These are phyloP conservation scores for Fusarium denticulatum DNA, from an alignment of 2,329 filamentous ascomycete species.

Conservation along the genomic window DNA sequence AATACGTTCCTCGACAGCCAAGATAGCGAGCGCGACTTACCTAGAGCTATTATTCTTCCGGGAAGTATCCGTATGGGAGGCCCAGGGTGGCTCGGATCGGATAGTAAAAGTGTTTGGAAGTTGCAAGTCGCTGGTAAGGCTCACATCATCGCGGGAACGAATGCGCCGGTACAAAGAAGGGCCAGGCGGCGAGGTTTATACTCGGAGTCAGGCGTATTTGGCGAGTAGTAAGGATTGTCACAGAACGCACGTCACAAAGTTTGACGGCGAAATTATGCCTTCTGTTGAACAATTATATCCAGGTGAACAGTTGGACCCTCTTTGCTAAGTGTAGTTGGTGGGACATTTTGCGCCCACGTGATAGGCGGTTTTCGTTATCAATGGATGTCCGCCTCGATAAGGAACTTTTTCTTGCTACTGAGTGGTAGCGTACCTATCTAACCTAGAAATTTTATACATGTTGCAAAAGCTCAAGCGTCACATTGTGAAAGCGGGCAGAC, in stretches of 20 bases:
- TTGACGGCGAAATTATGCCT: slow-evolving; percentile 37
- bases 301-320: slow-evolving; percentile 40
- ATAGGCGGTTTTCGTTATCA: slow-evolving; percentile 48
- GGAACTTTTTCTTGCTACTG: slow-evolving; percentile 42
- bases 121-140: slow-evolving; percentile 45
- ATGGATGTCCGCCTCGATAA: slow-evolving; percentile 43
- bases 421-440: not conserved
- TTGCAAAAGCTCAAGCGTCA: slow-evolving; percentile 13
- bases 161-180: slow-evolving; percentile 33
- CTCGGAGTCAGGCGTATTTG: slow-evolving; percentile 6
- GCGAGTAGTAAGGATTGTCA: slow-evolving; percentile 4
- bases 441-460: slow-evolving; percentile 28
- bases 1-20: not conserved
- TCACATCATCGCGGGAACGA: slow-evolving; percentile 53
- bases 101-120: slow-evolving; percentile 44
- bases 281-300: slow-evolving; percentile 44
- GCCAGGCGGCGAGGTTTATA: slow-evolving; percentile 19
- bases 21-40: slow-evolving; percentile 38
- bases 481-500: slow-evolving; percentile 4
- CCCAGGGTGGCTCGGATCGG: slow-evolving; percentile 41
- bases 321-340: slow-evolving; percentile 48
- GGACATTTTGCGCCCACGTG: slow-evolving; percentile 55
- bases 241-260: slow-evolving; percentile 16
- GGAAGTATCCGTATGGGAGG: slow-evolving; percentile 33
- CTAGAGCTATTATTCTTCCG: slow-evolving; percentile 42